These are phyloP conservation scores for Rhizodiscina lignyota DNA, from an alignment of 495 filamentous ascomycete species.

Conservation along the genomic window DNA sequence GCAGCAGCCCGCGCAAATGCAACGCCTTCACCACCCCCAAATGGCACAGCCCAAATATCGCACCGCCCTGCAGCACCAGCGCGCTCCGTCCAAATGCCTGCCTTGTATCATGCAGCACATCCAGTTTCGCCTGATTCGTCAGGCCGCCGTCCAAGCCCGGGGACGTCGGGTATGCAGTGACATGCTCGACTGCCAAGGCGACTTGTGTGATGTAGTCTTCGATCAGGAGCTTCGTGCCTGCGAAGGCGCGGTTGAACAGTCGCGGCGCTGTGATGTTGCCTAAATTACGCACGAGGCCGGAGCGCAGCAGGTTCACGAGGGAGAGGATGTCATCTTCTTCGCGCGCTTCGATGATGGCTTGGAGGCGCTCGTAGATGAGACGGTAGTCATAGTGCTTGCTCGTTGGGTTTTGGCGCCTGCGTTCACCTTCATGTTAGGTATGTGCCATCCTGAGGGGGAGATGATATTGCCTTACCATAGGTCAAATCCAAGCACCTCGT, in stretches of 20 bases:
- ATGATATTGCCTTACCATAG: conserved; percentile 41
- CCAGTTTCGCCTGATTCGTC: conserved; percentile 70
- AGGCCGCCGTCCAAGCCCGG: conserved; percentile 38
- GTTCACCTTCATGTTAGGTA: neutral
- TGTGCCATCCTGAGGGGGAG: neutral
- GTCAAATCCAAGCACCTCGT: conserved; percentile 61
- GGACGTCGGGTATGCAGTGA: conserved; percentile 52
- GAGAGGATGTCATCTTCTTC: conserved; percentile 59
- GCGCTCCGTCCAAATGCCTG: conserved; percentile 82
- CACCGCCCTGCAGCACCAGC: conserved; percentile 76
- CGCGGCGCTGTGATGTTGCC: conserved; percentile 79
- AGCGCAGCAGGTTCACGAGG: conserved; percentile 64
- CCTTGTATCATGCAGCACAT: conserved; percentile 76
- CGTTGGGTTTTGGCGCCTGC: conserved; percentile 62
- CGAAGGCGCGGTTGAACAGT: conserved; percentile 71
- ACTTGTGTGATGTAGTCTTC: conserved; percentile 83
- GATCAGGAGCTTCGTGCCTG: conserved; percentile 78
- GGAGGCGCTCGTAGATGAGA: conserved; percentile 64
- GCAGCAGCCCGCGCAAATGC: conserved; percentile 66
- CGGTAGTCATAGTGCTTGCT: conserved; percentile 79
- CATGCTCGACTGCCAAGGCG: conserved; percentile 60
- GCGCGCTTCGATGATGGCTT: conserved; percentile 54
- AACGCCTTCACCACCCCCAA: conserved; percentile 81
- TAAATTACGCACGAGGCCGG: conserved; percentile 76
- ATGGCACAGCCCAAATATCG: conserved; percentile 85